phyloP scores from a whole-genome alignment of 345 rosid genomes.

The Eucalyptus viminalis region DNA sequence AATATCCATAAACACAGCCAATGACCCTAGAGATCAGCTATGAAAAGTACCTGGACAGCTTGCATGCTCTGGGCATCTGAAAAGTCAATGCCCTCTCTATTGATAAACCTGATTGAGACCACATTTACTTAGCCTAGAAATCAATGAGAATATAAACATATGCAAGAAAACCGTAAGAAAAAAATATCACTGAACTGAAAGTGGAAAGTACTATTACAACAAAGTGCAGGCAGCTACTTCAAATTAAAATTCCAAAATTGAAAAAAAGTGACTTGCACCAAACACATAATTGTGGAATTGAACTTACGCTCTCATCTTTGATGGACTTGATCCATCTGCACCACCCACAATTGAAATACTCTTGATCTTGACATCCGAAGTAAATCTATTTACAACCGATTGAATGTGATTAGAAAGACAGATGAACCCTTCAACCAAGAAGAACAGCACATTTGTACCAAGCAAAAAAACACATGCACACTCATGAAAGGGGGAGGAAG shows the following conservation, averaged over 20 bases:
- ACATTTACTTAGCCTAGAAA: background rate
- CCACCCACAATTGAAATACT: conserved; percentile 89
- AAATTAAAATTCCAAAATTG: background rate
- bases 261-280: background rate
- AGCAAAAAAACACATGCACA: background rate
- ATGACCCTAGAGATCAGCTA: background rate
- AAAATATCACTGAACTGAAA: background rate
- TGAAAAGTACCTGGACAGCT: conserved; percentile 68
- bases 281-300: background rate
- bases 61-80: conserved; percentile 91
- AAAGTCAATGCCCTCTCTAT: conserved; percentile 86
- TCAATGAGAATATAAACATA: background rate
- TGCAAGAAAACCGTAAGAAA: background rate
- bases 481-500: background rate
- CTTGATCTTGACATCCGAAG: conserved; percentile 95
- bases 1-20: background rate
- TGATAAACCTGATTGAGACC: conserved; percentile 45
- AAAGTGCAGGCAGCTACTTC: background rate
- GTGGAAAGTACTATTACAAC: background rate
- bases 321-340: conserved; percentile 87
- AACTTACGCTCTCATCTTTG: conserved; percentile 92
- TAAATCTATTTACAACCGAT: conserved; percentile 40
- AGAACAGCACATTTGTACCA: background rate
- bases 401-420: background rate
- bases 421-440: background rate